Base-by-base conservation (phyloP, 208 protist genomes). In the Leishmania tarentolae region DNA sequence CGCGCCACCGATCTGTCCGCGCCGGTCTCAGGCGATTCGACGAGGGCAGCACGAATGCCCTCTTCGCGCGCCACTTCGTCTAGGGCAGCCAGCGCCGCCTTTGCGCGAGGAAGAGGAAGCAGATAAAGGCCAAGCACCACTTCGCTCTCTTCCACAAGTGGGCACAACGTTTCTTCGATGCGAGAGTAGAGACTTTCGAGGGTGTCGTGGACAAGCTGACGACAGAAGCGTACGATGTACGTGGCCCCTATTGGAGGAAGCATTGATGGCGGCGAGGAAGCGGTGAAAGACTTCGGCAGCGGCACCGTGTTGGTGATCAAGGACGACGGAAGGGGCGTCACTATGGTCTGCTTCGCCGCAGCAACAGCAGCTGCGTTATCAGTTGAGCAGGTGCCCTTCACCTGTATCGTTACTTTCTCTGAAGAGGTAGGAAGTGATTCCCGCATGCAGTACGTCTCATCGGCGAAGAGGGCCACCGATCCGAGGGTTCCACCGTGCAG, bases 91-190 rank as follows among this genome's bases (percentile, higher is more conserved):
- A 92, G 72, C 8, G 72, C 81, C 31, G 71, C 74, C 24, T 85
- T 56, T 1, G 90, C 85, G 42, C 83, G 83, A 21, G 83, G 83
- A 56, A 95, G 76, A 6, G 89, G 83, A 17, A 96, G 68, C 17
- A 96, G 81, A 86, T 93, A 94, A 4, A 96, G 70, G 46, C 91
- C 92, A 56, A 91, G 47, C 35, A 96, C 90, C 42, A 93, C 85
- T 50, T 94, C 86, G 72, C 92, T 96, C 76, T 96, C 92, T 52
- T 89, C 77, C 59, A 94, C 88, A 8, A 96, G 84, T 37, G 90
- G 88, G 24, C 81, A 80, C 46, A 96, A 40, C 56, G 87, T 53
- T 4, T 70, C 50, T 68, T 96, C 92, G 52, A 94, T 83, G 40
- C 88, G 75, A 19, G 21, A 65, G 83, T 93, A 96, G 21, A 90